A percentile compares a stretch with the other conserved stretches of the same genome.
Evolutionary conservation across 441 rosid genomes (phyloP).

Genomic region (Manihot esculenta): DNA sequence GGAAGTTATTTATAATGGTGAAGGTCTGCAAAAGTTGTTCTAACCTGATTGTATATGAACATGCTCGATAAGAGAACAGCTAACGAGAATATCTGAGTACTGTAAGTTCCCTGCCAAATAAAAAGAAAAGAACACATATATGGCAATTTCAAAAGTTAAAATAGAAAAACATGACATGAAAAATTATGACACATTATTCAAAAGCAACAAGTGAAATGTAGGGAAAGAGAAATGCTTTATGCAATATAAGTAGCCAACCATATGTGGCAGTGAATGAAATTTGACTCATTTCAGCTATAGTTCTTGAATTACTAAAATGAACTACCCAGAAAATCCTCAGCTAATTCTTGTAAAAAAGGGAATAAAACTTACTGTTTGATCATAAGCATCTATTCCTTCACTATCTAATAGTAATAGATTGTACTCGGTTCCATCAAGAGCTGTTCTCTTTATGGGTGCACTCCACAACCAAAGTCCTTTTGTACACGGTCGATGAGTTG

Average conservation of each 20-base stretch:
- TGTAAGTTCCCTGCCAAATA: constrained; percentile 81
- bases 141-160: constrained; percentile 7
- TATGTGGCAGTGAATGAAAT: neutral
- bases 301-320: neutral
- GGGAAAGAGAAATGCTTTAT: neutral
- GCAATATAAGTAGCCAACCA: neutral
- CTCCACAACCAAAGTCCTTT: constrained; percentile 99
- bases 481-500: constrained; percentile 95
- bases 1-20: neutral
- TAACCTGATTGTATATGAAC: constrained; percentile 96
- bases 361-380: constrained; percentile 75
- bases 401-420: constrained; percentile 85
- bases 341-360: no score
- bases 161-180: neutral
- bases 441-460: constrained; percentile 83
- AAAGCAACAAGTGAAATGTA: neutral
- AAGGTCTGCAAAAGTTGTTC: constrained; percentile 18
- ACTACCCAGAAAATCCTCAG: no score
- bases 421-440: constrained; percentile 93
- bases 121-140: neutral
- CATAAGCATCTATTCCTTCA: constrained; percentile 97
- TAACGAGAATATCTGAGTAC: constrained; percentile 96
- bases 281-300: neutral
- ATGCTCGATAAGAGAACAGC: constrained; percentile 97
- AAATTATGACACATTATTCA: neutral